Percentiles rank a stretch among this genome's conserved stretches.
phyloP scores from a whole-genome alignment of 2,329 filamentous ascomycete species.

The Fusarium aywerte region DNA sequence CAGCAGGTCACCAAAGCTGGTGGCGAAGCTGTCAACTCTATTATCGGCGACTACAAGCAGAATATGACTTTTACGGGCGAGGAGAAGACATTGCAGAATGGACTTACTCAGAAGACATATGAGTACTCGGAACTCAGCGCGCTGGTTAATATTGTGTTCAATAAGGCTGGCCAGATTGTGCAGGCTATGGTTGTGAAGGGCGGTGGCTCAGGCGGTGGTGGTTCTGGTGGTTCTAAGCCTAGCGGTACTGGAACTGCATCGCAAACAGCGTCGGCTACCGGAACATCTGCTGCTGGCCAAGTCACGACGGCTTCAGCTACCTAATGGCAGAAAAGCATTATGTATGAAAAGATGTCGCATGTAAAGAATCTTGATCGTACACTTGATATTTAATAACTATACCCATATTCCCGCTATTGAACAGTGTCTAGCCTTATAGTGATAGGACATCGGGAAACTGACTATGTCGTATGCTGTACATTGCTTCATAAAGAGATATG shows the following conservation, averaged over 20 bases:
- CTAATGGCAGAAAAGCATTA: background rate
- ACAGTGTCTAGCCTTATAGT: too few species aligned
- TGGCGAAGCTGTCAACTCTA: slow-evolving; percentile 17
- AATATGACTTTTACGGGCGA: slow-evolving; percentile 29
- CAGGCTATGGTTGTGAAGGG: slow-evolving; percentile 27
- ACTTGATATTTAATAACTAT: background rate
- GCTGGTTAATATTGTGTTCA: slow-evolving; percentile 26
- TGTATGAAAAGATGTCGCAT: background rate
- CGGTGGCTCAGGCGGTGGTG: background rate
- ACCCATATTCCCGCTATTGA: too few species aligned
- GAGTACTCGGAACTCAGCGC: slow-evolving; percentile 24
- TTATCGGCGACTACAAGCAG: slow-evolving; percentile 26
- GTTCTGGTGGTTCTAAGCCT: background rate
- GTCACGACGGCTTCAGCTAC: background rate
- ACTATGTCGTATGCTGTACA: too few species aligned
- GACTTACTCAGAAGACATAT: slow-evolving; percentile 17
- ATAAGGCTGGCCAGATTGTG: slow-evolving; percentile 26
- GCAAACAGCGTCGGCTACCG: background rate
- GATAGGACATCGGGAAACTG: too few species aligned
- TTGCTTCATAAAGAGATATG: too few species aligned
- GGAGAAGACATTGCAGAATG: slow-evolving; percentile 18
- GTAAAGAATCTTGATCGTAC: too few species aligned
- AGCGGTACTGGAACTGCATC: slow-evolving; percentile 7
- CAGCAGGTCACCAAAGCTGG: slow-evolving; percentile 22
- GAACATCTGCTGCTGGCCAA: background rate